Evolutionary conservation across 2,329 filamentous ascomycete species (phyloP).

Genomic region (Xylaria arbuscula): DNA sequence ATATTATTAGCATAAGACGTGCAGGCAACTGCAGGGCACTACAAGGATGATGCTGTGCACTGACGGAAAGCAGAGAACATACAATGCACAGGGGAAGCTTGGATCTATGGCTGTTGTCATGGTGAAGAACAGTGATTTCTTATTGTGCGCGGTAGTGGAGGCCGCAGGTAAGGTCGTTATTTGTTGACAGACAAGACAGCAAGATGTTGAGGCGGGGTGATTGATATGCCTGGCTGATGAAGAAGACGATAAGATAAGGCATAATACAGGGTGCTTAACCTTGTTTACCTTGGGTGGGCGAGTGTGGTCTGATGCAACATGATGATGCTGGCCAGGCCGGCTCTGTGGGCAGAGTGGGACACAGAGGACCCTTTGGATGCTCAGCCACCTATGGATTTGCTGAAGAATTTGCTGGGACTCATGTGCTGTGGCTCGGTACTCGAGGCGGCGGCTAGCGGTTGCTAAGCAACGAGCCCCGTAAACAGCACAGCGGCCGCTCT

Average conservation of each 20-base stretch:
- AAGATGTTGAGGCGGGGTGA: constrained; percentile 7
- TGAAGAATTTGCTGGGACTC: background rate
- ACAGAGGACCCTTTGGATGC: background rate
- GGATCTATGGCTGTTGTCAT: constrained; percentile 58
- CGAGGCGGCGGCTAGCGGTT: constrained; percentile 34
- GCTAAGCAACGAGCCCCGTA: constrained; percentile 44
- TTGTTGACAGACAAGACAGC: constrained; percentile 6
- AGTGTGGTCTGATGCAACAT: background rate
- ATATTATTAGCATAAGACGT: constrained; percentile 34
- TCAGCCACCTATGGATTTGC: background rate
- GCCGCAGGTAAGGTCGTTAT: background rate
- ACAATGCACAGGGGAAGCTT: constrained; percentile 73
- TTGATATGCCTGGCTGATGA: background rate
- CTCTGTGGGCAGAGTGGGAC: background rate
- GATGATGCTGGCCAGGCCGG: background rate
- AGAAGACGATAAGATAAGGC: constrained; percentile 6
- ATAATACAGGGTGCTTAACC: background rate
- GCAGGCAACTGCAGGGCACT: constrained; percentile 7
- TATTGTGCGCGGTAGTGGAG: background rate
- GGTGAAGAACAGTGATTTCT: constrained; percentile 37
- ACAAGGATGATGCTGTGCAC: constrained; percentile 18
- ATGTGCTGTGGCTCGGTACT: constrained; percentile 8
- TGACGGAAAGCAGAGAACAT: constrained; percentile 49
- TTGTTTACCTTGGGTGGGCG: background rate
- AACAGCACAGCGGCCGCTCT: constrained; percentile 36